Conservation (phyloP, 2,329 filamentous ascomycete species). For the Colletotrichum sp. region DNA sequence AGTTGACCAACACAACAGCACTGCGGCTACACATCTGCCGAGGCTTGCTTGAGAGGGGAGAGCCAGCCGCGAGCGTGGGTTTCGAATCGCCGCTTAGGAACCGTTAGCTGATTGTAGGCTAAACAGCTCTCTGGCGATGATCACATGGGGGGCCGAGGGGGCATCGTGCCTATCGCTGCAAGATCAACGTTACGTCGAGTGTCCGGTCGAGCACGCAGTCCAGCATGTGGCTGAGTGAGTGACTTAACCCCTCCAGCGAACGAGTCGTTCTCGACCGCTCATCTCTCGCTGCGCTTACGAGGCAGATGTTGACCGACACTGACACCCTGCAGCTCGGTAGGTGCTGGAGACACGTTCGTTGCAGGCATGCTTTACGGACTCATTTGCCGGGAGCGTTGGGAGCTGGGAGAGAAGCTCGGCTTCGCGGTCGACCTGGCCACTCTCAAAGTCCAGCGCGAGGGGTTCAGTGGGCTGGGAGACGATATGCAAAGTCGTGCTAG, state of each 20-base stretch:
- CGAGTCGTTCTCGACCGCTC: not conserved
- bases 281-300: not conserved
- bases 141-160: slow-evolving; percentile 65
- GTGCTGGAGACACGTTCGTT: slow-evolving; percentile 78
- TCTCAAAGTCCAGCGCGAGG: slow-evolving; percentile 70
- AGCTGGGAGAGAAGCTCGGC: slow-evolving; percentile 49
- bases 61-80: slow-evolving; percentile 50
- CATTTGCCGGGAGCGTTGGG: slow-evolving; percentile 57
- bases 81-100: not conserved
- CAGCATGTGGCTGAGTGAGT: slow-evolving; percentile 65
- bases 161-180: slow-evolving; percentile 42
- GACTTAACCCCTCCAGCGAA: not conserved
- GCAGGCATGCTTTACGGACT: slow-evolving; percentile 73
- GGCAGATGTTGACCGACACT: not conserved
- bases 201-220: slow-evolving; percentile 43
- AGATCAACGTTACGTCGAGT: slow-evolving; percentile 40
- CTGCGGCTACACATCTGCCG: slow-evolving; percentile 44
- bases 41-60: slow-evolving; percentile 56
- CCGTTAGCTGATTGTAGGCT: not conserved
- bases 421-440: slow-evolving; percentile 73
- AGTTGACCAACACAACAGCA: slow-evolving; percentile 24
- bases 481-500: slow-evolving; percentile 26
- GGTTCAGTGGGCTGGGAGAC: slow-evolving; percentile 60
- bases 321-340: slow-evolving; percentile 61
- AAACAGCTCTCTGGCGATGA: slow-evolving; percentile 52